Conservation (phyloP, 1,139 yeast genomes). For the Geotrichum siamense region DNA sequence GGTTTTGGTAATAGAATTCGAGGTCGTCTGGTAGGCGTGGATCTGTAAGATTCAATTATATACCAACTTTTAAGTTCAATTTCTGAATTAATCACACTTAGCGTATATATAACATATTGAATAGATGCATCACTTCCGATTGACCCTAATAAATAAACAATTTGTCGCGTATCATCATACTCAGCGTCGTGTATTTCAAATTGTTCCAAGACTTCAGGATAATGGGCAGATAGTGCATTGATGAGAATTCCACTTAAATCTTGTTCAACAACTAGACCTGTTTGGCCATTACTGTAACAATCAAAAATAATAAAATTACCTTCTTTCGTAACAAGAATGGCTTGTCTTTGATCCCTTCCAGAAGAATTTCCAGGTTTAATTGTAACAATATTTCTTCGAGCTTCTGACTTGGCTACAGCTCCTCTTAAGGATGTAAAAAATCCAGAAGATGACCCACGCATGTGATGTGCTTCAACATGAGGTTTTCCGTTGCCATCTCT, state of each 20-base stretch:
- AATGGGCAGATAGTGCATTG: constrained; percentile 39
- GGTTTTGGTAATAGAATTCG: constrained; percentile 54
- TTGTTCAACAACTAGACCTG: constrained; percentile 35
- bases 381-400: constrained; percentile 49
- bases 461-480: constrained; percentile 20
- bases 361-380: constrained; percentile 50
- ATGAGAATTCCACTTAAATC: constrained; percentile 35
- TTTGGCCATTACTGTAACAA: constrained; percentile 41
- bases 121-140: constrained; percentile 28
- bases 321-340: constrained; percentile 36
- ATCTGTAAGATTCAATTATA: constrained; percentile 41
- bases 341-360: constrained; percentile 47
- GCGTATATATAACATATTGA: constrained; percentile 41
- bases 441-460: constrained; percentile 30
- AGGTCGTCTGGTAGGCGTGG: constrained; percentile 40
- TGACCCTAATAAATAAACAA: constrained; percentile 48
- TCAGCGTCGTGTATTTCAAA: constrained; percentile 49
- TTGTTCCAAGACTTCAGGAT: constrained; percentile 39
- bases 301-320: constrained; percentile 46
- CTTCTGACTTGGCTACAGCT: constrained; percentile 27
- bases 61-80: constrained; percentile 57
- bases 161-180: constrained; percentile 32
- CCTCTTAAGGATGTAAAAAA: constrained; percentile 29
- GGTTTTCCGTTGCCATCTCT: constrained; percentile 68
- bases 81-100: constrained; percentile 45